Percentiles rank a stretch among this genome's conserved stretches.
phyloP scores from a whole-genome alignment of 2,329 filamentous ascomycete species.

The Ascochyta clinopodiicola region DNA sequence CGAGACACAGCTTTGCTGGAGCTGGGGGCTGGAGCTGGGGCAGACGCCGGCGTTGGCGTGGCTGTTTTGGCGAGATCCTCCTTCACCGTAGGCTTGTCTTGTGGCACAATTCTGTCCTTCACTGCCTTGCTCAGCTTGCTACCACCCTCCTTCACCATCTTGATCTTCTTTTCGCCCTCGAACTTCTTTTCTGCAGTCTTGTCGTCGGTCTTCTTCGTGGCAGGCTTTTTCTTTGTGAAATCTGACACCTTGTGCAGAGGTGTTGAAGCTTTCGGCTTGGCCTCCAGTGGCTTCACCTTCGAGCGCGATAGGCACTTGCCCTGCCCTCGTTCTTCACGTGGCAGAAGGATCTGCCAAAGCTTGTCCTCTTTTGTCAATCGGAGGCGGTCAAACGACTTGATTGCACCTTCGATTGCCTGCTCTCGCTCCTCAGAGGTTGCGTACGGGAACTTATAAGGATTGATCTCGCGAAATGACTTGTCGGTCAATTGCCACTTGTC shows the following conservation, averaged over 20 bases:
- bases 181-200: conserved; percentile 47
- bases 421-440: conserved; percentile 62
- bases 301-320: conserved; percentile 67
- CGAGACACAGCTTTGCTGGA: conserved; percentile 28
- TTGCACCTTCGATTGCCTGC: conserved; percentile 66
- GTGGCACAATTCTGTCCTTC: conserved; percentile 32
- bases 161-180: conserved; percentile 21
- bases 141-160: conserved; percentile 38
- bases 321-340: conserved; percentile 66
- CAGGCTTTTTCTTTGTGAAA: conserved; percentile 53
- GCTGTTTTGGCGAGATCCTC: conserved; percentile 30
- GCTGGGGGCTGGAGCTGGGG: conserved; percentile 23
- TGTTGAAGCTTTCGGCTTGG: conserved; percentile 43
- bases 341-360: conserved; percentile 68
- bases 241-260: conserved; percentile 48
- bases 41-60: conserved; percentile 18
- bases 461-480: conserved; percentile 66
- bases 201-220: conserved; percentile 51
- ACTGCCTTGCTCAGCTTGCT: conserved; percentile 32
- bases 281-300: conserved; percentile 55
- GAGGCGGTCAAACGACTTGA: conserved; percentile 68
- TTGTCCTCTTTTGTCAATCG: conserved; percentile 65
- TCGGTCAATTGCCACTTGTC: conserved; percentile 58
- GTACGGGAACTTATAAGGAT: conserved; percentile 68
- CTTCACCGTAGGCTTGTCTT: conserved; percentile 29